phyloP scores from a whole-genome alignment of 1,284 basidiomycete species.

The Cryptococcus depauperatus region DNA sequence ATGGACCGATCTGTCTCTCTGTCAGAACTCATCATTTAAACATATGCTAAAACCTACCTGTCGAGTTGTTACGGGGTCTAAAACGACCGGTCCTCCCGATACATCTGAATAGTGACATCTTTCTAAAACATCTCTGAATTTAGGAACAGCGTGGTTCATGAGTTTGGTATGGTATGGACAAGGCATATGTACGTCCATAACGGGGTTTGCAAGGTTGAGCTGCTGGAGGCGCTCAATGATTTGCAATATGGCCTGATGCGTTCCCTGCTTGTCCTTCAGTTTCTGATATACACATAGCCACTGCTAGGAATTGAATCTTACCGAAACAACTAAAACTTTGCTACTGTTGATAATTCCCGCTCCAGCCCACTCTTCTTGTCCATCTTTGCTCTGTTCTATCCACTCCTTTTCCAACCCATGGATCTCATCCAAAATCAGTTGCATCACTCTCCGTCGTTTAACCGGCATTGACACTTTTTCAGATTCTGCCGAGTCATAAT shows the following conservation, averaged over 20 bases:
- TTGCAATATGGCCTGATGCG: conserved; percentile 35
- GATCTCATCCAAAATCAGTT: conserved; percentile 42
- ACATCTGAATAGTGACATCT: conserved; percentile 25
- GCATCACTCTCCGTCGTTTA: conserved; percentile 35
- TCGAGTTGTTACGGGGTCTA: conserved; percentile 41
- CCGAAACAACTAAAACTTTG: conserved; percentile 40
- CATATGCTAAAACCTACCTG: conserved; percentile 20
- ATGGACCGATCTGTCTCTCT: conserved; percentile 19
- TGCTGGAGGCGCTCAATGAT: conserved; percentile 38
- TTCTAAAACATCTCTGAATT: conserved; percentile 32
- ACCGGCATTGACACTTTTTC: conserved; percentile 17
- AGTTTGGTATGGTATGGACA: conserved; percentile 41
- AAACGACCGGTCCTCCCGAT: conserved; percentile 25
- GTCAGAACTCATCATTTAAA: background rate
- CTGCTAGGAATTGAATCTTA: conserved; percentile 16
- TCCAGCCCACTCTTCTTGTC: conserved; percentile 39
- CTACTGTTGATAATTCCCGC: conserved; percentile 42
- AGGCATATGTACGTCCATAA: conserved; percentile 44
- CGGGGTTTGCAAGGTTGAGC: conserved; percentile 41
- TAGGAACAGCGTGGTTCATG: conserved; percentile 39
- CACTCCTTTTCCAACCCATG: conserved; percentile 32
- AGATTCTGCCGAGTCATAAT: conserved; percentile 15
- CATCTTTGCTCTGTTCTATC: conserved; percentile 18
- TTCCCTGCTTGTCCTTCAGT: conserved; percentile 25
- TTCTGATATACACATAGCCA: background rate